phyloP scores from a whole-genome alignment of 768 basidiomycete genomes.

The Russula sp. region DNA sequence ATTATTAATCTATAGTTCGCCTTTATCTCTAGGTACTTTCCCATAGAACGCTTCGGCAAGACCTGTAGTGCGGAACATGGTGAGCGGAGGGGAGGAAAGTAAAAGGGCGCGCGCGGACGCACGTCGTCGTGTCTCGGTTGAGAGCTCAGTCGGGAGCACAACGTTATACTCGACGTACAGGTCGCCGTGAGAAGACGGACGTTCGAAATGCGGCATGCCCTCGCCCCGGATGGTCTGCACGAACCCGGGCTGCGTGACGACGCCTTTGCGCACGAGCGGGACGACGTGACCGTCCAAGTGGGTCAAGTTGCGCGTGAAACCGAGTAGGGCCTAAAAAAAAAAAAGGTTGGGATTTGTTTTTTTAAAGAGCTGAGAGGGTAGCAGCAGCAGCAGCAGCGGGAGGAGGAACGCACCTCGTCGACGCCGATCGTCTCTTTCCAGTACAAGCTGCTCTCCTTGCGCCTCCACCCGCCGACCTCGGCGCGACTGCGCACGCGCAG shows the following conservation, averaged over 20 bases:
- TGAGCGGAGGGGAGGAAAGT: neutral
- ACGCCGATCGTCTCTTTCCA: constrained; percentile 89
- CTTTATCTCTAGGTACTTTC: constrained; percentile 19
- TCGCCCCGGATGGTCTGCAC: constrained; percentile 83
- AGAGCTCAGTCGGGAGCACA: constrained; percentile 72
- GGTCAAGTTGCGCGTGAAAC: constrained; percentile 88
- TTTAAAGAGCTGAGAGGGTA: too few species aligned
- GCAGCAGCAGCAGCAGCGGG: too few species aligned
- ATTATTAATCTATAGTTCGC: constrained; percentile 25
- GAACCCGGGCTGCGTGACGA: constrained; percentile 92
- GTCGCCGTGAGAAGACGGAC: constrained; percentile 56
- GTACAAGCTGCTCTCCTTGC: constrained; percentile 88
- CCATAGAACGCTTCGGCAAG: constrained; percentile 25
- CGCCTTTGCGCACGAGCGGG: constrained; percentile 60
- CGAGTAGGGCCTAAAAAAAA: constrained; percentile 72
- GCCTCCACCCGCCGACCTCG: constrained; percentile 61
- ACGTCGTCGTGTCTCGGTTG: constrained; percentile 68
- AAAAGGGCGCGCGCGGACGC: constrained; percentile 32
- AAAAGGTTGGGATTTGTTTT: neutral
- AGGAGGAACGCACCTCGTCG: constrained; percentile 69
- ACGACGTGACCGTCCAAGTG: constrained; percentile 87
- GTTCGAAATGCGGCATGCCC: constrained; percentile 76
- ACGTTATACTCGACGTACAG: constrained; percentile 93
- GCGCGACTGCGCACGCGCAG: constrained; percentile 76
- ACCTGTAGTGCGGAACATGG: neutral